A percentile compares a stretch with the other conserved stretches of the same genome.
These are phyloP conservation scores for Colletotrichum sp. DNA, from an alignment of 2,329 filamentous ascomycete species.

Conservation along the genomic window DNA sequence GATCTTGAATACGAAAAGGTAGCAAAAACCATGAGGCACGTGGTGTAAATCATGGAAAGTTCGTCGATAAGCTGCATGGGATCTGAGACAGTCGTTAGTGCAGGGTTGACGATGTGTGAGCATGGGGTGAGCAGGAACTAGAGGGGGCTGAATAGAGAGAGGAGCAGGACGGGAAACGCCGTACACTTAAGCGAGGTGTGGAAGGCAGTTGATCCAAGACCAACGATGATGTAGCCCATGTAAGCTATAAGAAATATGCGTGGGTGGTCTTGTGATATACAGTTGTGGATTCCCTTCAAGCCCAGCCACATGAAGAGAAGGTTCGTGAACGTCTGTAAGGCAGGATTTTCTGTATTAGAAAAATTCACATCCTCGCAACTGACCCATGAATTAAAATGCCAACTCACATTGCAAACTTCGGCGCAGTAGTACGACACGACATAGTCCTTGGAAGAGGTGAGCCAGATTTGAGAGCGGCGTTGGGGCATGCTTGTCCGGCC, in stretches of 20 bases:
- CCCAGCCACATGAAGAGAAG: conserved; percentile 81
- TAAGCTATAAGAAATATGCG: conserved; percentile 74
- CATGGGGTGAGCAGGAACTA: not conserved
- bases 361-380: not conserved
- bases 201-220: conserved; percentile 61
- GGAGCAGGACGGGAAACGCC: conserved; percentile 20
- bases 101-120: not conserved
- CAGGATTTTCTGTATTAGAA: not conserved
- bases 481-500: not conserved
- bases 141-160: not conserved
- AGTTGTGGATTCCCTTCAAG: conserved; percentile 75
- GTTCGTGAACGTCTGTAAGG: conserved; percentile 74
- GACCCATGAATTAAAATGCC: not conserved
- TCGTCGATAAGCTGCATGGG: conserved; percentile 66
- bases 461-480: conserved; percentile 6
- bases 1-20: conserved; percentile 75
- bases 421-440: conserved; percentile 77
- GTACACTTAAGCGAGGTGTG: conserved; percentile 61
- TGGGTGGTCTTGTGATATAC: conserved; percentile 74
- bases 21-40: conserved; percentile 63
- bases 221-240: conserved; percentile 58
- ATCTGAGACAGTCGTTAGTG: conserved; percentile 38
- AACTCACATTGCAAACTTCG: conserved; percentile 70
- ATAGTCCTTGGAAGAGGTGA: conserved; percentile 48
- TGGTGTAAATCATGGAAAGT: conserved; percentile 65